Evolutionary conservation across 2,329 filamentous ascomycete genomes (phyloP).

Genomic region (Cladosporium sphaerospermum): DNA sequence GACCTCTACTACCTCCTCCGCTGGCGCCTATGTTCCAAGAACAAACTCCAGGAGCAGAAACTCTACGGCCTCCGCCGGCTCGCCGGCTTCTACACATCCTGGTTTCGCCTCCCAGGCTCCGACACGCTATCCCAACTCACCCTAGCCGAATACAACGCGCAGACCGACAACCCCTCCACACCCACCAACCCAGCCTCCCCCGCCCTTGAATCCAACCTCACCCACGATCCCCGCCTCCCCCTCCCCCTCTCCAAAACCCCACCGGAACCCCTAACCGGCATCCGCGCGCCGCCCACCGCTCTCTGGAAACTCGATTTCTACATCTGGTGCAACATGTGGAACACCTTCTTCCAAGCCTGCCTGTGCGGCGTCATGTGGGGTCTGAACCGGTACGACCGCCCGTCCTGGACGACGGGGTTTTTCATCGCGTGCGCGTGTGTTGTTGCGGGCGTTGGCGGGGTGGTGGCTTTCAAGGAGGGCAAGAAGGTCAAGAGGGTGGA

Average conservation of each 20-base stretch:
- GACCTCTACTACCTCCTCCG: constrained; percentile 68
- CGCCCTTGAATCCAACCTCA: constrained; percentile 22
- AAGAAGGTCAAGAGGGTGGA: constrained; percentile 64
- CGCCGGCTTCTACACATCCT: constrained; percentile 66
- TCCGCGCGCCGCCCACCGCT: constrained; percentile 59
- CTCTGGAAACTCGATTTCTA: constrained; percentile 75
- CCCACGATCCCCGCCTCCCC: constrained; percentile 47
- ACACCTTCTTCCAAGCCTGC: constrained; percentile 69
- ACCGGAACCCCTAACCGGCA: constrained; percentile 63
- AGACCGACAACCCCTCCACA: neutral
- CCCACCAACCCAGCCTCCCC: constrained; percentile 23
- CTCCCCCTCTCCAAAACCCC: constrained; percentile 59
- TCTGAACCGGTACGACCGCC: constrained; percentile 52
- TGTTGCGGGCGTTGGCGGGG: constrained; percentile 61
- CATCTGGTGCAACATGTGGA: constrained; percentile 70
- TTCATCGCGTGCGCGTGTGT: constrained; percentile 70
- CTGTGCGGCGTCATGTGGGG: constrained; percentile 77
- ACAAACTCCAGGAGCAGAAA: constrained; percentile 26
- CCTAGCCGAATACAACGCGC: constrained; percentile 13
- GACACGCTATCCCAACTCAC: constrained; percentile 45
- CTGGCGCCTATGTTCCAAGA: constrained; percentile 47
- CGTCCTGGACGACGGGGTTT: constrained; percentile 71
- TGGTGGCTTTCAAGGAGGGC: constrained; percentile 66
- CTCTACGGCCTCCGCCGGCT: constrained; percentile 57
- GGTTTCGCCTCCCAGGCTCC: constrained; percentile 68